Evolutionary conservation across 1,139 yeast genomes (phyloP).

Genomic region (Yamadazyma mexicana): DNA sequence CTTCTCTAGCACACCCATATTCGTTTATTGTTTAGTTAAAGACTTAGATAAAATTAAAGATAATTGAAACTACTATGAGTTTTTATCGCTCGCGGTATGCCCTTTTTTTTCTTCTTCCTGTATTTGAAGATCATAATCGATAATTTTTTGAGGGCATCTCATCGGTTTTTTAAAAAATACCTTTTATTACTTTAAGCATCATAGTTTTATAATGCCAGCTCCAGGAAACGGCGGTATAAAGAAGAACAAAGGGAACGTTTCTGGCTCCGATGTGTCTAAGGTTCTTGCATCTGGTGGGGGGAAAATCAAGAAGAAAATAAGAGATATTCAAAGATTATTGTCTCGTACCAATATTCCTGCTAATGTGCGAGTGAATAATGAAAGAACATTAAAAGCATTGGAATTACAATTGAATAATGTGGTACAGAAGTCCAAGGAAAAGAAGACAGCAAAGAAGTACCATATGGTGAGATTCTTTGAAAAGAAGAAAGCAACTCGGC

Average conservation of each 20-base stretch:
- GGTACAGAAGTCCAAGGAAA: constrained; percentile 50
- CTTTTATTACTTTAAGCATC: background rate
- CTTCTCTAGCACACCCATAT: constrained; percentile 56
- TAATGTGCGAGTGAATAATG: constrained; percentile 74
- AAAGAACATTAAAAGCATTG: constrained; percentile 79
- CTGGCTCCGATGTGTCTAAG: constrained; percentile 25
- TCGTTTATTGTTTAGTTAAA: background rate
- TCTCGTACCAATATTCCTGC: constrained; percentile 67
- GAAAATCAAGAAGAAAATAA: constrained; percentile 77
- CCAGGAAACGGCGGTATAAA: constrained; percentile 1
- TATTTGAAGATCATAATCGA: background rate
- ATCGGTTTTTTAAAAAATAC: constrained; percentile 2
- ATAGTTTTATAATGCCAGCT: background rate
- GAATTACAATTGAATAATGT: constrained; percentile 63
- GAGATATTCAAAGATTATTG: constrained; percentile 78
- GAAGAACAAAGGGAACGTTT: constrained; percentile 2
- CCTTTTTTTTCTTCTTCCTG: background rate
- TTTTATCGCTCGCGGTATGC: background rate
- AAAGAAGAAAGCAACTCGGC: constrained; percentile 79
- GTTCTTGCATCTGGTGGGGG: constrained; percentile 42
- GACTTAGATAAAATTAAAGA: too few relatives aligned
- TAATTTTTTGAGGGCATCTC: constrained; percentile 9
- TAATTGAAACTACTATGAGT: background rate
- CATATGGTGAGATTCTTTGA: constrained; percentile 95
- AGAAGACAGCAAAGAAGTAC: constrained; percentile 70